These are phyloP conservation scores for Salix suchowensis DNA, from an alignment of 345 rosid species.

Conservation along the genomic window DNA sequence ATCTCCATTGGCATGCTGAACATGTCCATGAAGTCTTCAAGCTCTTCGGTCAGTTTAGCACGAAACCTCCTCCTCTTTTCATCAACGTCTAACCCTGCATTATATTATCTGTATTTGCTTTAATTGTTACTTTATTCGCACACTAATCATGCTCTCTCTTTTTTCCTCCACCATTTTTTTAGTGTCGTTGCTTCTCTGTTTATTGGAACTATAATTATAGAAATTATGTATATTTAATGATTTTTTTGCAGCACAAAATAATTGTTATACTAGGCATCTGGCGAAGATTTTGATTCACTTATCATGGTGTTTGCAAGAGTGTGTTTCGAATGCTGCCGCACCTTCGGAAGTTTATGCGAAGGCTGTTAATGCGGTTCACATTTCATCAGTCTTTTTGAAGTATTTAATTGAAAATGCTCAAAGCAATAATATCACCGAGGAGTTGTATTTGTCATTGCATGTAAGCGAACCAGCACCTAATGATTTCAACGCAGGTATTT, in stretches of 20 bases:
- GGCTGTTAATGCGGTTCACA: conserved; percentile 71
- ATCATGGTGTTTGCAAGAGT: conserved; percentile 75
- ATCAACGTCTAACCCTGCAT: neutral
- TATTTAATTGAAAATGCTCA: conserved; percentile 60
- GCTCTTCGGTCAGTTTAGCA: conserved; percentile 55
- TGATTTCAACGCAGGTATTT: conserved; percentile 54
- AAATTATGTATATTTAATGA: neutral
- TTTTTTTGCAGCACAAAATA: conserved; percentile 54
- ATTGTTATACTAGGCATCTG: conserved; percentile 75
- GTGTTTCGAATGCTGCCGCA: conserved; percentile 42
- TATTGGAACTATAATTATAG: neutral
- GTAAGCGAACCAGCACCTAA: conserved; percentile 59
- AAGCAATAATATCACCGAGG: conserved; percentile 38
- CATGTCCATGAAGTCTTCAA: conserved; percentile 69
- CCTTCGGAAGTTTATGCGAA: conserved; percentile 40
- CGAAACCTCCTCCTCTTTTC: neutral
- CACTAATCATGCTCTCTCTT: neutral
- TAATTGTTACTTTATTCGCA: neutral
- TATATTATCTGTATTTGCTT: neutral
- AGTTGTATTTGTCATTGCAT: conserved; percentile 57
- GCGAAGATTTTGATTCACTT: conserved; percentile 82
- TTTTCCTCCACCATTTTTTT: neutral
- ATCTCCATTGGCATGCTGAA: conserved; percentile 61
- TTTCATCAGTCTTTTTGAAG: conserved; percentile 81
- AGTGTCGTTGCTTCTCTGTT: neutral